Evolutionary conservation across 2,329 filamentous ascomycete species (phyloP), one percentile per base, ranked within the genome.

Genomic region (Lasiodiplodia citricola): DNA sequence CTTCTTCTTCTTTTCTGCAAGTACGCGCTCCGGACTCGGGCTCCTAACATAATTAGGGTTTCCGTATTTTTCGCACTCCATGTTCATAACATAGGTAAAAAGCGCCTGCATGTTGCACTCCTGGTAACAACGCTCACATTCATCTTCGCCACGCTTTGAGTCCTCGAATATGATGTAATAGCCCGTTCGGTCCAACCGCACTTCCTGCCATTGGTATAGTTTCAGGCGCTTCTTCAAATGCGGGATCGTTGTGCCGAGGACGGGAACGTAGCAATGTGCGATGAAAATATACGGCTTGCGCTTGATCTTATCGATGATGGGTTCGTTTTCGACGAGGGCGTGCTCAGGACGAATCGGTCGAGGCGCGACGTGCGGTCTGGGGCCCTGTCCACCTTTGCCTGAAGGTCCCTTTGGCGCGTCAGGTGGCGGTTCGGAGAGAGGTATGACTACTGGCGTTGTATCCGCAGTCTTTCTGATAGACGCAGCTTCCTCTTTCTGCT

Each of bases 101-200:
- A 99, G 88, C 6, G 92, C 87, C 54, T 91, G 91, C 77, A 92
- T 91, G 77, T 97, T 90, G 72, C 92, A 94, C 64, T 90, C 87
- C 66, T 88, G 86, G 78, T 89, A 94, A 77, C 94, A 97, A 70
- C 92, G 87, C 73, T 92, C 90, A 0, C 93, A 91, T 80, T 97
- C 94, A 67, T 90, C 85, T 74, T 94, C 90, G 2, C 95, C 95
- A 10, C 86, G 84, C 67, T 88, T 87, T 1, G 89, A 92, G 74
- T 95, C 91, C 63, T 92, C 88, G 75, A 99, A 99, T n/a, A 94
- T 85, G 65, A 98, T 89, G 77, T 93, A 98, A 79, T 97, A 99
- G 0, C 96, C 96, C 0, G 89, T 91, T 69, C 88, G 88, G 78
- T 99, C 96, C 70, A 92, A 89, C 41, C 93, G 88, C 64, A 99